Conservation (phyloP, 345 rosid genomes). For the Lenwebbia sp. region DNA sequence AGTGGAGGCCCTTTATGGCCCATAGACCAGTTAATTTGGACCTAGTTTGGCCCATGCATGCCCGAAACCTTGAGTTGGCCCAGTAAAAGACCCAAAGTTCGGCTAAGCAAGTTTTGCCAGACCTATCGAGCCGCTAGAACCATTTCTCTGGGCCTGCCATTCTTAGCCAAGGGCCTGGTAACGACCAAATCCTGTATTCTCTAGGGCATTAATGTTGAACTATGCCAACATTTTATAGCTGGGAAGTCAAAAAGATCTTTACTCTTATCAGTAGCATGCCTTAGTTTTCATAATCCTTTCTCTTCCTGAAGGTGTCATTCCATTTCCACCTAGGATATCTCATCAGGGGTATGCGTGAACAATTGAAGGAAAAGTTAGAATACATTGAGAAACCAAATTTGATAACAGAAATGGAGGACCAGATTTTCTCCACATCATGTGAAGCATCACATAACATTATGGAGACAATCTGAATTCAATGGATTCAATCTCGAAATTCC, state of each 20-base stretch:
- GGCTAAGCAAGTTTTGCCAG: neutral
- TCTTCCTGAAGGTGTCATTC: neutral
- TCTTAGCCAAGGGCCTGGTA: neutral
- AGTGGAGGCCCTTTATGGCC: rapidly evolving
- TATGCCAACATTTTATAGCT: neutral
- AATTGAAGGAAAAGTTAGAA: neutral
- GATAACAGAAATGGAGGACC: neutral
- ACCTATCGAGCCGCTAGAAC: neutral
- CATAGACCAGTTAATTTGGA: neutral
- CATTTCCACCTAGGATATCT: neutral
- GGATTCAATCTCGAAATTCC: neutral
- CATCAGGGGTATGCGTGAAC: neutral
- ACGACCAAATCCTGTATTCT: neutral
- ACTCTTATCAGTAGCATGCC: neutral
- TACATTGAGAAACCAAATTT: neutral
- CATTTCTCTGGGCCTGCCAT: neutral
- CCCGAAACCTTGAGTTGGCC: rapidly evolving
- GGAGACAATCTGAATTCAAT: neutral
- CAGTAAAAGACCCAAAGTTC: neutral
- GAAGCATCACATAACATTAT: neutral
- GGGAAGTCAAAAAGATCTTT: neutral
- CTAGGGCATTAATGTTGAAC: neutral
- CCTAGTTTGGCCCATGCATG: neutral
- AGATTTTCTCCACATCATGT: neutral
- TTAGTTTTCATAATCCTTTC: neutral